A percentile compares a stretch with the other conserved stretches of the same genome.
Conservation (phyloP, 805 yeast genomes). For the Saturnispora galanensis region DNA sequence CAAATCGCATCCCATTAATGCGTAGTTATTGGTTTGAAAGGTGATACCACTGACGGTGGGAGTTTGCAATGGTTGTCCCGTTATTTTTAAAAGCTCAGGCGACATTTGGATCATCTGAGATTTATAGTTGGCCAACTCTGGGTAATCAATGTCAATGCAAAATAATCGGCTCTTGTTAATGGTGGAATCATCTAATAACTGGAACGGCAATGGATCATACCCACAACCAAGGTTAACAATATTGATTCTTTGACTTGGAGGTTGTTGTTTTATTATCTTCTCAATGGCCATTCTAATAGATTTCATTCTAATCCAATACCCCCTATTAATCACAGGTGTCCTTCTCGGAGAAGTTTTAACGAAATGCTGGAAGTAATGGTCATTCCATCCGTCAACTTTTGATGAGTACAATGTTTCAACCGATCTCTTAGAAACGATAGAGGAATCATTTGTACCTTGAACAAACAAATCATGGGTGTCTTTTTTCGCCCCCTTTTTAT, state of each 20-base stretch:
- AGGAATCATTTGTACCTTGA: slow-evolving; percentile 79
- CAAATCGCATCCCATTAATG: slow-evolving; percentile 59
- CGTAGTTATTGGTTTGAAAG: slow-evolving; percentile 36
- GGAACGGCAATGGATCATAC: slow-evolving; percentile 53
- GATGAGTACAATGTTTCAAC: slow-evolving; percentile 54
- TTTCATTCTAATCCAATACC: slow-evolving; percentile 75
- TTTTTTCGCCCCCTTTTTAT: slow-evolving; percentile 27
- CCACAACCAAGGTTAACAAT: slow-evolving; percentile 76
- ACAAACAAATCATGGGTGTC: slow-evolving; percentile 53
- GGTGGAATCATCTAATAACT: slow-evolving; percentile 28
- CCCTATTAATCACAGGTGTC: slow-evolving; percentile 74
- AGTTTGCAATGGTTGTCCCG: slow-evolving; percentile 27
- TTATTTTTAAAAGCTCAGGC: slow-evolving; percentile 35
- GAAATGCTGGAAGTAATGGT: slow-evolving; percentile 50
- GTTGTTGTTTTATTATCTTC: slow-evolving; percentile 31
- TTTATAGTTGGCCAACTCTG: slow-evolving; percentile 54
- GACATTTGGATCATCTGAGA: slow-evolving; percentile 40
- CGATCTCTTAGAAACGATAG: slow-evolving; percentile 74
- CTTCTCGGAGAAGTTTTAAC: slow-evolving; percentile 58
- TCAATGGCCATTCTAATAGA: slow-evolving; percentile 47
- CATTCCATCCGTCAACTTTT: slow-evolving; percentile 13
- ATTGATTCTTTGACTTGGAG: slow-evolving; percentile 14
- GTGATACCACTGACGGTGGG: slow-evolving; percentile 18
- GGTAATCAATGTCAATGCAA: slow-evolving; percentile 68
- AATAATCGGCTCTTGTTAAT: slow-evolving; percentile 20